Evolutionary conservation across 73 alveolate genomes (phyloP), one percentile per base, ranked within the genome.

Genomic region (Effrenium voratum): DNA sequence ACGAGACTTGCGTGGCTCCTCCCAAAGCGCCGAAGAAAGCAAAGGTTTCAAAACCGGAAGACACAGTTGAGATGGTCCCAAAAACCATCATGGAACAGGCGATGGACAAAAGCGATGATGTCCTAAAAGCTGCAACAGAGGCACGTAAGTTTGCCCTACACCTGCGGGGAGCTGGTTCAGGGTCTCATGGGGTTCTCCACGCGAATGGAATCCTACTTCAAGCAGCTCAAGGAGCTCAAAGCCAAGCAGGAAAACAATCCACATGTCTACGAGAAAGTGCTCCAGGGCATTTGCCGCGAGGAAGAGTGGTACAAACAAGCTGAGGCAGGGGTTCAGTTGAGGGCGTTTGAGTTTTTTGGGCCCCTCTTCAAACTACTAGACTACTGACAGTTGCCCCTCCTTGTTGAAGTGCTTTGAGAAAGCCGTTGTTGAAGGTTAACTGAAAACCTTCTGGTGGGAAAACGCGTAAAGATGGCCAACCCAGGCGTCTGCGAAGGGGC

Each of bases 261-360:
- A 2, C 5, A 19, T 0, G 28, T 13, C 38, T 77, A 16, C 55
- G 26, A 77, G n/a, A 40, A 77, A 5, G 4, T 77, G 41, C 10
- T 43, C 55, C 63, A 40, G 63, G 22, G 3, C 28, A 22, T 77
- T 41, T 24, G 28, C 12, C 40, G 22, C 28, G 63, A 41, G 26
- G 28, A 34, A 46, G 12, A 77, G 43, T 77, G 87, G 87, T 77
- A 77, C 87, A 41, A 43, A 32, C 87, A 40, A 77, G 87, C 87
- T 19, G 87, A 77, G 87, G 87, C 87, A 16, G 60, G 87, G 63
- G 40, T 3, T 44, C 22, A 16, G 19, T 12, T 19, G 19, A 12
- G 63, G 63, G 63, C 19, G 8, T 52, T 12, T 8, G 19, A 52
- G 19, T 12, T 12, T 52, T 19, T 52, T 52, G 26, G 19, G 19